Evolutionary conservation across 2,329 filamentous ascomycete genomes (phyloP).

Genomic region (Apiospora marii): DNA sequence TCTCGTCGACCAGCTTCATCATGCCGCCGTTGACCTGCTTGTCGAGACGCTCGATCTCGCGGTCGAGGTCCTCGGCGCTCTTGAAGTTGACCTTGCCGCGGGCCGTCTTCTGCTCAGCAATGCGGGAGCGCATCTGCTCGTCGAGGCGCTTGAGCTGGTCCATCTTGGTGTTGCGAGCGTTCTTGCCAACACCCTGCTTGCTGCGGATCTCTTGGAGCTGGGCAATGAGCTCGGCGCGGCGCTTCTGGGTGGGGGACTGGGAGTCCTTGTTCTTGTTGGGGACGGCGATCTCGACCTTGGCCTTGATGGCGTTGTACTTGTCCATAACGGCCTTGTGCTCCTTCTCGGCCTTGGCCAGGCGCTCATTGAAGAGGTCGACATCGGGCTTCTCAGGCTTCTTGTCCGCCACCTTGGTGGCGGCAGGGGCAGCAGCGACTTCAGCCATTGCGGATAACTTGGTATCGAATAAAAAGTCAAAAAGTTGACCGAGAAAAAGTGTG

Average conservation of each 20-base stretch:
- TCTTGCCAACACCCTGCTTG: constrained; percentile 89
- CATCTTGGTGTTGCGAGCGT: constrained; percentile 76
- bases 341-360: constrained; percentile 84
- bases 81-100: constrained; percentile 85
- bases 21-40: constrained; percentile 86
- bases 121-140: constrained; percentile 83
- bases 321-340: constrained; percentile 81
- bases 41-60: constrained; percentile 81
- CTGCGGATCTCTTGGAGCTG: constrained; percentile 85
- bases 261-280: constrained; percentile 75
- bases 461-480: constrained; percentile 6
- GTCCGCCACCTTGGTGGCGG: constrained; percentile 52
- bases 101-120: constrained; percentile 86
- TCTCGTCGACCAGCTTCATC: constrained; percentile 97
- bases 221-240: constrained; percentile 82
- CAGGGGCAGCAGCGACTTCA: constrained; percentile 52
- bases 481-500: not conserved
- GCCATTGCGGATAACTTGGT: constrained; percentile 51
- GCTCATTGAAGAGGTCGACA: constrained; percentile 82
- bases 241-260: constrained; percentile 81
- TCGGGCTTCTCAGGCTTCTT: constrained; percentile 85
- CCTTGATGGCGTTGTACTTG: constrained; percentile 81
- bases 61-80: constrained; percentile 86
- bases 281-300: constrained; percentile 84
- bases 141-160: constrained; percentile 95